A percentile compares a stretch with the other conserved stretches of the same genome.
phyloP scores from a whole-genome alignment of 1,284 basidiomycete genomes.

The Lentinula novae-zelandiae region DNA sequence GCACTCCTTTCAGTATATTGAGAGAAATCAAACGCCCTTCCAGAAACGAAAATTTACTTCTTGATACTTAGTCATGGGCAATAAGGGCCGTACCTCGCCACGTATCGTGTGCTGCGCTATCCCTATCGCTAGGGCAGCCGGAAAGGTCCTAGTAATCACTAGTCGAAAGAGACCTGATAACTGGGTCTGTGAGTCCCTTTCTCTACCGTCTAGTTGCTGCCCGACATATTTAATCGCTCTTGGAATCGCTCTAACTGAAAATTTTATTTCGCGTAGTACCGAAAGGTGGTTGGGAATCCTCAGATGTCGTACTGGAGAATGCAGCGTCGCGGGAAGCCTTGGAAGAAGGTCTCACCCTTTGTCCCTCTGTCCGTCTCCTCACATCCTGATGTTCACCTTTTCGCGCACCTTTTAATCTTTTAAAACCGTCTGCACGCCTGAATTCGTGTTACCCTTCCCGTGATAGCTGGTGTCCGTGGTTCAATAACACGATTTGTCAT shows the following conservation, averaged over 20 bases:
- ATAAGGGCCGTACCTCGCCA: conserved; percentile 71
- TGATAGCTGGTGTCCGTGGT: conserved; percentile 75
- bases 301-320: conserved; percentile 74
- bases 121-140: conserved; percentile 65
- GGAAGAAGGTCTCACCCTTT: conserved; percentile 89
- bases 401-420: conserved; percentile 27
- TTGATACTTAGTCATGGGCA: conserved; percentile 49
- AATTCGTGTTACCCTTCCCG: conserved; percentile 1
- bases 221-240: background rate
- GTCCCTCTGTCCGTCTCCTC: conserved; percentile 72
- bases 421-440: conserved; percentile 13
- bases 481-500: conserved; percentile 73
- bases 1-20: background rate
- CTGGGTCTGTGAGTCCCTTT: conserved; percentile 76
- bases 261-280: conserved; percentile 49
- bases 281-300: conserved; percentile 82
- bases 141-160: conserved; percentile 76
- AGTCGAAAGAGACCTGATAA: conserved; percentile 73
- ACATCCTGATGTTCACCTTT: conserved; percentile 50
- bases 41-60: background rate
- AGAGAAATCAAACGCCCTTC: conserved; percentile 5
- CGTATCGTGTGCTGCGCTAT: conserved; percentile 85
- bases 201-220: conserved; percentile 11
- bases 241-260: conserved; percentile 12
- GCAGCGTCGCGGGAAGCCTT: conserved; percentile 84